A percentile compares a stretch with the other conserved stretches of the same genome.
phyloP scores from a whole-genome alignment of 2,329 filamentous ascomycete species.

The Magnaporthales sp. region DNA sequence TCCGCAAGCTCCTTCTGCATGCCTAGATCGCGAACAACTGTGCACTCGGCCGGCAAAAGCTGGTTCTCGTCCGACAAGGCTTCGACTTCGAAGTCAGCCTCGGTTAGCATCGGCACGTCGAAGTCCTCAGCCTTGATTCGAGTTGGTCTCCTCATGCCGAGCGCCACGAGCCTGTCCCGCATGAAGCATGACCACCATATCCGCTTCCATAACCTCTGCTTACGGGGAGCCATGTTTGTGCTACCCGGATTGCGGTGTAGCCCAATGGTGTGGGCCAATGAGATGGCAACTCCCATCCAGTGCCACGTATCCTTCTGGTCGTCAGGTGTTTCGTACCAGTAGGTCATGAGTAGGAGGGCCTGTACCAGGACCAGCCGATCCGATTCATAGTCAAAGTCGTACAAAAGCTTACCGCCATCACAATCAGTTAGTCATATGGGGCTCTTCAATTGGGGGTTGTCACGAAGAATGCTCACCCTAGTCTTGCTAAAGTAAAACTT shows the following conservation, averaged over 20 bases:
- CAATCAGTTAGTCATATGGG: conserved; percentile 8
- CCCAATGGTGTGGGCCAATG: conserved; percentile 86
- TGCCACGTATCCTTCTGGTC: conserved; percentile 98
- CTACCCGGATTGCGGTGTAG: conserved; percentile 76
- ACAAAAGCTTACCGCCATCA: conserved; percentile 52
- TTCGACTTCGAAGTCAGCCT: conserved; percentile 76
- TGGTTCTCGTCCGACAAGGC: conserved; percentile 58
- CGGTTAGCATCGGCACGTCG: conserved; percentile 81
- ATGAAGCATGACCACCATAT: conserved; percentile 99
- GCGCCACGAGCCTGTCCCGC: conserved; percentile 82
- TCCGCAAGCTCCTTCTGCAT: conserved; percentile 73
- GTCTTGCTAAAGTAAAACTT: conserved; percentile 86
- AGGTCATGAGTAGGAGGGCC: conserved; percentile 83
- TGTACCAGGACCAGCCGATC: conserved; percentile 86
- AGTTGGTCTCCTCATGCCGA: conserved; percentile 89
- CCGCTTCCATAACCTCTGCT: conserved; percentile 82
- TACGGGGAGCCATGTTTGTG: conserved; percentile 63
- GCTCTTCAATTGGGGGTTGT: neutral
- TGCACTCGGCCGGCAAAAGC: conserved; percentile 61
- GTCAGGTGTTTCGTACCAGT: conserved; percentile 95
- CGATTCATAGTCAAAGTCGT: conserved; percentile 91
- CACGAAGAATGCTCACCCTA: conserved; percentile 47
- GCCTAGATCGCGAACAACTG: conserved; percentile 57
- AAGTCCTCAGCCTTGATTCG: conserved; percentile 90
- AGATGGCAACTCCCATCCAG: conserved; percentile 96